Evolutionary conservation across 441 rosid genomes (phyloP), one percentile per base, ranked within the genome.

Genomic region (Corymbia calophylla): DNA sequence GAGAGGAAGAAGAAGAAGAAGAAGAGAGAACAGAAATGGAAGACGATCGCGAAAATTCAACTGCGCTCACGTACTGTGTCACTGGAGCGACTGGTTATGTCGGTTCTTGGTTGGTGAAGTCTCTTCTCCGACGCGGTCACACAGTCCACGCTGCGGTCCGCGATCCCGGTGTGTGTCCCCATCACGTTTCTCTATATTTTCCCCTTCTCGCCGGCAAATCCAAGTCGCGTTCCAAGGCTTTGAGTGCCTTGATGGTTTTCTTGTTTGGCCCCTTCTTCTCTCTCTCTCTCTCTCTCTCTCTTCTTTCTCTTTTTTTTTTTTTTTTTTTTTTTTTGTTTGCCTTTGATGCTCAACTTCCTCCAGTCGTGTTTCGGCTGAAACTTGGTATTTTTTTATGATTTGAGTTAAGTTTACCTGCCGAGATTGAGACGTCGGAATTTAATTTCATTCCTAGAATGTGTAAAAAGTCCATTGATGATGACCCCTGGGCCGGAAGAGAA

Each of bases 21-120:
- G 87, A 81, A 88, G 80, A n/a, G 80, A 31, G 2, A 17, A n/a
- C 53, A 29, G 53, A 6, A 29, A 85, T 86, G 90, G 90, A 64
- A 58, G 88, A 44, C 64, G 32, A 53, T 53, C 29, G 84, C 54
- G 5, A 55, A 86, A 12, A 25, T 35, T 6, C 84, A 39, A 44
- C 84, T 23, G 84, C n/a, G 8, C 49, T 73, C 53, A 93, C 91
- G 39, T 97, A 95, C 87, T 97, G 99, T 82, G 99, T 97, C n/a
- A 97, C 98, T 0, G 99, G 98, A 19, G 97, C 98, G 29, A 95
- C 88, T 85, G 99, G 99, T 31, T 97, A 95, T 64, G 92, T 97
- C 51, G 98, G 99, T 35, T 97, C 99, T 55, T 95, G 96, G 96
- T 88, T 97, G 88, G 98, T 95, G 82, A 95, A 93, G 93, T 90